Base-by-base conservation (phyloP, 345 rosid species). In the Hibiscus mutabilis region DNA sequence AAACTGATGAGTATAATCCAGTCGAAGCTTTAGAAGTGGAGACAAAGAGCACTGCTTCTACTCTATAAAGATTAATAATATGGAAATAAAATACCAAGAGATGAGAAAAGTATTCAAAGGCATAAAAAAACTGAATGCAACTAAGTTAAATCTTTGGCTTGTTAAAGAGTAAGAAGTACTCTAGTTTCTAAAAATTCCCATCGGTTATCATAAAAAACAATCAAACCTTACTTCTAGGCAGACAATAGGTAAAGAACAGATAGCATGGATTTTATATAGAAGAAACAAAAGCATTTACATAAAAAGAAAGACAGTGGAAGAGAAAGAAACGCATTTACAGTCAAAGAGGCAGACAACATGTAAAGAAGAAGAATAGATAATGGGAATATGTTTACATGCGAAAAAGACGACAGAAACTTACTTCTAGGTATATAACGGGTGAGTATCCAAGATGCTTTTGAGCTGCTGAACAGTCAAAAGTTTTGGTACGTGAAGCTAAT, bases 401-500 rank as follows among this genome's bases (percentile, higher is more conserved):
- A 31, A 33, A 40, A 31, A 60, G 44, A 31, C 0, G 10, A 18
- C 0, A 2, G 10, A 7, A 60, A 31, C 65, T 60, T 60, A 60
- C 65, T 60, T 60, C 42, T 60, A 60, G 21, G 22, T 31, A 60
- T 40, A 60, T 81, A 72, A 82, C 66, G 21, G 97, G 96, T 47
- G 84, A 78, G 78, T 94, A 94, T 66, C 89, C 95, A 63, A 90
- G 78, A 79, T 84, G 84, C 79, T 82, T 87, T 70, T 69, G 81
- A 68, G 98, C 96, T 59, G 91, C 91, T 77, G 75, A 79, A 85
- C 95, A 86, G 77, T 87, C 88, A 77, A 91, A 90, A 77, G 96
- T 90, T 81, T 91, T 87, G 49, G 85, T 86, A 65, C 84, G 78
- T 33, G 90, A 83, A 81, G 96, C 90, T 78, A 88, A 55, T 66